phyloP scores from a whole-genome alignment of 495 filamentous ascomycete species.

The Lichenothelia convexa region DNA sequence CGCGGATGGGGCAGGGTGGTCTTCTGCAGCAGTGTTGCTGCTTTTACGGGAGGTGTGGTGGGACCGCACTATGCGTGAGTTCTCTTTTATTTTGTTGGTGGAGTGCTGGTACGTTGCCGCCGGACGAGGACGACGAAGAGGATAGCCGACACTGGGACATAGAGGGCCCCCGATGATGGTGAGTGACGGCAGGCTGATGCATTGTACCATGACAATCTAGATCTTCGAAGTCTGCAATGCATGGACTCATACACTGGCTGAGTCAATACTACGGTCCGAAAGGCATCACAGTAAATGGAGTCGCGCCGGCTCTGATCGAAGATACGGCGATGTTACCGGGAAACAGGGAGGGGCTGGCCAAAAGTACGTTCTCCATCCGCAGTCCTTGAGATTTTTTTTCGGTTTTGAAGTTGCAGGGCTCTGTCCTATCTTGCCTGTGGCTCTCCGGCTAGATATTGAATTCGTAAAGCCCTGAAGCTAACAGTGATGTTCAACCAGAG shows the following conservation, averaged over 20 bases:
- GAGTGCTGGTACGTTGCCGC: no score
- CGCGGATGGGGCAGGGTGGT: slow-evolving; percentile 16
- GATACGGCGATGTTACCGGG: slow-evolving; percentile 17
- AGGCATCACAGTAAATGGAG: slow-evolving; percentile 20
- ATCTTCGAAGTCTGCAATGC: slow-evolving; percentile 12
- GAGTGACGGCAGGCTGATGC: no score
- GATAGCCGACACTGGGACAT: no score
- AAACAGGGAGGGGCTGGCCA: slow-evolving; percentile 9
- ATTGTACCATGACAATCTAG: no score
- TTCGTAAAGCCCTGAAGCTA: background rate
- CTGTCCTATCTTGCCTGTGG: no score
- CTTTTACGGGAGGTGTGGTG: slow-evolving; percentile 18
- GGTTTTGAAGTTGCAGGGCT: no score
- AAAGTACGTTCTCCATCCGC: slow-evolving; percentile 9
- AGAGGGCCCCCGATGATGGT: no score
- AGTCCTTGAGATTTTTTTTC: background rate
- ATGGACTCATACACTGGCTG: slow-evolving; percentile 21
- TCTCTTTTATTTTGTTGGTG: no score
- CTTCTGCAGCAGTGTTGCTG: slow-evolving; percentile 15
- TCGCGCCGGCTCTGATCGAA: slow-evolving; percentile 20
- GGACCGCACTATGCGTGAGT: slow-evolving; percentile 23
- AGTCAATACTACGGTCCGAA: slow-evolving; percentile 14
- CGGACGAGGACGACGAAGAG: no score
- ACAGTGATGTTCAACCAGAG: slow-evolving; percentile 4
- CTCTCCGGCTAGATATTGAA: no score